These are phyloP conservation scores for Closterium sp. DNA, from an alignment of 139 green algal species.

Conservation along the genomic window DNA sequence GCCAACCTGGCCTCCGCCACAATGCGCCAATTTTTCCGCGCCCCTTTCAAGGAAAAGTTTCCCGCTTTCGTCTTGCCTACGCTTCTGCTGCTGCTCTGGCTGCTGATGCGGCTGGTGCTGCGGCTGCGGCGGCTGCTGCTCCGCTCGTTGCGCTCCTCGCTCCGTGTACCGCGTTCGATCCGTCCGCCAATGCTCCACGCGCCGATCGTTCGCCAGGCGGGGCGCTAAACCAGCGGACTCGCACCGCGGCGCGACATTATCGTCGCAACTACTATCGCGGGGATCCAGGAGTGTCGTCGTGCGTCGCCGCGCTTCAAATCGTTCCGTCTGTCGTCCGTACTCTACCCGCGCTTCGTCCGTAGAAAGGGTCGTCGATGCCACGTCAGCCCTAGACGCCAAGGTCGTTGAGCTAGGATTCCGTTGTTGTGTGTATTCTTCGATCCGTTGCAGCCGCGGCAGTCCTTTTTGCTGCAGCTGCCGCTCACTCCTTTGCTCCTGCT, in stretches of 20 bases:
- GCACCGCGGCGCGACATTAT: neutral
- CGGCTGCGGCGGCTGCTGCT: neutral
- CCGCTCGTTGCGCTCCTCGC: neutral
- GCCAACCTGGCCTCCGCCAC: neutral
- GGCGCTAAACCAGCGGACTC: neutral
- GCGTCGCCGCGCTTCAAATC: neutral
- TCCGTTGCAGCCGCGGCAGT: neutral
- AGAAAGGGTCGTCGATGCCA: neutral
- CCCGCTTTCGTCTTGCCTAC: neutral
- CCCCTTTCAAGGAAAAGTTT: neutral
- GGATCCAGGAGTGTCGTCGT: neutral
- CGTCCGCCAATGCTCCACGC: neutral
- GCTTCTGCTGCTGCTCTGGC: neutral
- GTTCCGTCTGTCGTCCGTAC: neutral
- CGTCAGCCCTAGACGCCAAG: neutral
- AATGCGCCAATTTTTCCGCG: neutral
- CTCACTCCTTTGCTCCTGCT: neutral
- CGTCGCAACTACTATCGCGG: neutral
- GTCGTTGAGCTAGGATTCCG: neutral
- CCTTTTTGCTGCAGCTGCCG: neutral
- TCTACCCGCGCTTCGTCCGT: neutral
- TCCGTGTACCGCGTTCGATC: neutral
- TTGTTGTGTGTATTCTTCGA: neutral
- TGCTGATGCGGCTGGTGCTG: neutral
- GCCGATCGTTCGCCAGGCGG: neutral